Conservation (phyloP, 352 stramenopile genomes). For the Pythium dissotocum region DNA sequence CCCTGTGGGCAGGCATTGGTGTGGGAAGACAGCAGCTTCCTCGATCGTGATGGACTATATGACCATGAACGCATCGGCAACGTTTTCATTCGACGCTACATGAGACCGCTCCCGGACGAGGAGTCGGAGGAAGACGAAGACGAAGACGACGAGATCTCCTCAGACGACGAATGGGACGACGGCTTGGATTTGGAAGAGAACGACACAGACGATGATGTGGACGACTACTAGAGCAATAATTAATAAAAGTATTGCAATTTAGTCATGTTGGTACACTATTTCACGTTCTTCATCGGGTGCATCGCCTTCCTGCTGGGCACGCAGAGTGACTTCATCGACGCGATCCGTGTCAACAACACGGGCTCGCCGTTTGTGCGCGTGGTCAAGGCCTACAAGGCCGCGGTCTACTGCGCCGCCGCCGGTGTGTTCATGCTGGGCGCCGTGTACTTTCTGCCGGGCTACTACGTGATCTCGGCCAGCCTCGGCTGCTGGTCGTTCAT, state of each 20-base stretch:
- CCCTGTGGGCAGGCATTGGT: no score
- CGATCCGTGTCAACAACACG: slow-evolving; percentile 51
- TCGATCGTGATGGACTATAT: neutral
- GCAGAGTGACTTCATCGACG: slow-evolving; percentile 75
- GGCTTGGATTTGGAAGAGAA: no score
- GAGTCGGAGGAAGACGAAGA: no score
- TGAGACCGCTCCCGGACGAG: no score
- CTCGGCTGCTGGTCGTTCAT: slow-evolving; percentile 81
- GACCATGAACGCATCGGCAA: neutral
- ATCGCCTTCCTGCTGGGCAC: slow-evolving; percentile 65
- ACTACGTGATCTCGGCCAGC: slow-evolving; percentile 63
- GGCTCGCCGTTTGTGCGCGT: slow-evolving; percentile 50
- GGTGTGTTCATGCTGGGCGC: slow-evolving; percentile 75
- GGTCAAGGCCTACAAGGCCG: slow-evolving; percentile 56
- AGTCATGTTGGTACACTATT: no score
- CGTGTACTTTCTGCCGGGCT: slow-evolving; percentile 78
- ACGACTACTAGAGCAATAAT: no score
- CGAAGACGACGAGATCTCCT: no score
- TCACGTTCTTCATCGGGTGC: slow-evolving; percentile 76
- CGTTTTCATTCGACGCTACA: neutral
- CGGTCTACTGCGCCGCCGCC: slow-evolving; percentile 67
- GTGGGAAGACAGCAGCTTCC: neutral
- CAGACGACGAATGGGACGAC: no score
- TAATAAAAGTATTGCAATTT: no score
- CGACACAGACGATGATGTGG: no score